Evolutionary conservation across 345 rosid genomes (phyloP), one percentile per base, ranked within the genome.

Genomic region (Carallia pectinifolia): DNA sequence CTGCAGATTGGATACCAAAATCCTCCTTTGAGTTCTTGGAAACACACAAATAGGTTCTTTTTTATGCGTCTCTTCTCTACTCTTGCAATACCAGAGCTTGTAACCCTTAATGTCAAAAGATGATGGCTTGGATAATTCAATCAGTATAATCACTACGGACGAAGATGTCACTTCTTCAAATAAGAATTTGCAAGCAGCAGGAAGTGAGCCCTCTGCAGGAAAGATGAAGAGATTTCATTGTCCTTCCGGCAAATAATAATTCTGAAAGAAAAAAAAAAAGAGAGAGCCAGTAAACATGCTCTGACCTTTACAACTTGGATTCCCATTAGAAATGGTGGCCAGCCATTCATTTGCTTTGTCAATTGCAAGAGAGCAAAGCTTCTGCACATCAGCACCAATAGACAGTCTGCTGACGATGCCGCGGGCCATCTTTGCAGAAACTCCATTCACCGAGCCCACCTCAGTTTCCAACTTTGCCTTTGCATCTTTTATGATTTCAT

Each of bases 381-480:
- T 88, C 80, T 85, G 91, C 78, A 92, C 90, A 13, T 87, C 86
- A 44, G 72, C 84, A 30, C 97, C 96, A 31, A 89, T 82, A 71
- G 94, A 70, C 65, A 95, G 99, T 74, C 98, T 75, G 82, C 97
- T 90, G 53, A 95, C 99, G 74, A 92, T 89, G 31, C 94, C 98
- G 3, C 91, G 85, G 48, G 91, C 91, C 83, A 86, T 89, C 77
- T 79, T 89, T 34, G 89, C 85, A 73, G 96, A 87, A 61, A 82
- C 76, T 0, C 91, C 91, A 62, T 85, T 75, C 38, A 95, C 77
- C 47, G 97, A 84, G 2, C 99, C 99, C 53, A 87, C 91, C 81
- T 95, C 99, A 58, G 77, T 84, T 79, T 92, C 99, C 53, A 95
- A 80, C 73, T 79, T 88, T 58, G 87, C 83, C 80, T 92, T 95